A percentile compares a stretch with the other conserved stretches of the same genome.
Evolutionary conservation across 441 rosid species (phyloP).

Genomic region (Eruca vesicaria): DNA sequence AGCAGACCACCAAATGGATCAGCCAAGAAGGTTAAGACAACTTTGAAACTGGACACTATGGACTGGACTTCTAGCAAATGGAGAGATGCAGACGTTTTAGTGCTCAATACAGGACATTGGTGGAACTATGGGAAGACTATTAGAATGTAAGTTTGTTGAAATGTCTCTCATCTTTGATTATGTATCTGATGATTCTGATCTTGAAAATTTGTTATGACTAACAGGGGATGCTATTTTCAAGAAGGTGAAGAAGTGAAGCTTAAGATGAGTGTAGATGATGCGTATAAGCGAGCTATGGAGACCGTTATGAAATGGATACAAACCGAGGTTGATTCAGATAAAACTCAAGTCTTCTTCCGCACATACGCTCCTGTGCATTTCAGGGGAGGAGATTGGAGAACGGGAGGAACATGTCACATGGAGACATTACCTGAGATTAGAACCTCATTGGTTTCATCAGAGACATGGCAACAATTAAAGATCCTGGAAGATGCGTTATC

Average conservation of each 20-base stretch:
- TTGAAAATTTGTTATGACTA: neutral
- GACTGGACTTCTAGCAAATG: slow-evolving; percentile 61
- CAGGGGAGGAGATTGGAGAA: slow-evolving; percentile 78
- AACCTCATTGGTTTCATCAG: slow-evolving; percentile 41
- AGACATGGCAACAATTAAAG: slow-evolving; percentile 44
- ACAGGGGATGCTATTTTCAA: slow-evolving; percentile 76
- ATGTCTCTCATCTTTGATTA: neutral
- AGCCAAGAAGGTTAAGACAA: slow-evolving; percentile 53
- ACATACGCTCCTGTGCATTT: slow-evolving; percentile 80
- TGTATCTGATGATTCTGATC: neutral
- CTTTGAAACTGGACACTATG: slow-evolving; percentile 60
- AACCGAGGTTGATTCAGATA: slow-evolving; percentile 48
- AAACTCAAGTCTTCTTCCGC: slow-evolving; percentile 68
- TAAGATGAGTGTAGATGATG: slow-evolving; percentile 55
- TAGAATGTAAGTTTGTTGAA: slow-evolving; percentile 42
- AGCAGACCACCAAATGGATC: slow-evolving; percentile 62
- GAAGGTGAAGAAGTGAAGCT: slow-evolving; percentile 54
- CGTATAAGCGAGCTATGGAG: slow-evolving; percentile 50
- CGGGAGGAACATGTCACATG: slow-evolving; percentile 66
- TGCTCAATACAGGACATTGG: slow-evolving; percentile 87
- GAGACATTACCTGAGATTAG: slow-evolving; percentile 64
- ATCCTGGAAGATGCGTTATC: slow-evolving; percentile 43
- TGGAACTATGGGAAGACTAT: slow-evolving; percentile 76
- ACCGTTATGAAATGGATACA: slow-evolving; percentile 58
- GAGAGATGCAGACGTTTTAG: slow-evolving; percentile 66